These are phyloP conservation scores for Sesbania bispinosa DNA, from an alignment of 306 rosid genomes.

Conservation along the genomic window DNA sequence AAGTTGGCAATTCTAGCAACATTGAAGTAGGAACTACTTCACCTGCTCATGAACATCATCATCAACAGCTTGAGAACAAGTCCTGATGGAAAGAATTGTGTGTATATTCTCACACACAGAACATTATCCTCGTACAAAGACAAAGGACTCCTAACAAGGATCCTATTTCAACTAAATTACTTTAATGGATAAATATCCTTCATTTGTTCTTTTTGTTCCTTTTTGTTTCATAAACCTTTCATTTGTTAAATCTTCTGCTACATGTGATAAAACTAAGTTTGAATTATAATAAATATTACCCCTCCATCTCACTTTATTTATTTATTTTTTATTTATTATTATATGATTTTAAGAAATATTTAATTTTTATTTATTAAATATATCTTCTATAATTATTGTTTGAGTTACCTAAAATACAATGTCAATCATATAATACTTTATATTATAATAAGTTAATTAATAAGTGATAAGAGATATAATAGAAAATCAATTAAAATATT, in stretches of 20 bases:
- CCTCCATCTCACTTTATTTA: too few relatives aligned
- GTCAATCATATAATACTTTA: too few relatives aligned
- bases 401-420: too few relatives aligned
- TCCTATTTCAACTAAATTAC: neutral
- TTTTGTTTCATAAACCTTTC: neutral
- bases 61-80: slow-evolving; percentile 30
- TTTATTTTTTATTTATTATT: too few relatives aligned
- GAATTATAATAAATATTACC: too few relatives aligned
- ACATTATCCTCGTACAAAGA: neutral
- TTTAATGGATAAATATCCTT: slow-evolving; percentile 14
- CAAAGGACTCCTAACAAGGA: slow-evolving; percentile 6
- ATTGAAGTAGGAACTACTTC: slow-evolving; percentile 19
- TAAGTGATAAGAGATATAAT: too few relatives aligned
- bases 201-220: neutral
- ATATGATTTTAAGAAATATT: too few relatives aligned
- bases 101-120: neutral
- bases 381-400: too few relatives aligned
- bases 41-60: slow-evolving; percentile 11
- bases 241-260: neutral
- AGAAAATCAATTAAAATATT: too few relatives aligned
- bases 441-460: too few relatives aligned
- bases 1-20: slow-evolving; percentile 22
- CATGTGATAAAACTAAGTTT: neutral
- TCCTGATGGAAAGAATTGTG: slow-evolving; percentile 17
- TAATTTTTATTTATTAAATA: too few relatives aligned